Evolutionary conservation across 768 basidiomycete genomes (phyloP), one percentile per base, ranked within the genome.

Genomic region (Austroboletus festivus): DNA sequence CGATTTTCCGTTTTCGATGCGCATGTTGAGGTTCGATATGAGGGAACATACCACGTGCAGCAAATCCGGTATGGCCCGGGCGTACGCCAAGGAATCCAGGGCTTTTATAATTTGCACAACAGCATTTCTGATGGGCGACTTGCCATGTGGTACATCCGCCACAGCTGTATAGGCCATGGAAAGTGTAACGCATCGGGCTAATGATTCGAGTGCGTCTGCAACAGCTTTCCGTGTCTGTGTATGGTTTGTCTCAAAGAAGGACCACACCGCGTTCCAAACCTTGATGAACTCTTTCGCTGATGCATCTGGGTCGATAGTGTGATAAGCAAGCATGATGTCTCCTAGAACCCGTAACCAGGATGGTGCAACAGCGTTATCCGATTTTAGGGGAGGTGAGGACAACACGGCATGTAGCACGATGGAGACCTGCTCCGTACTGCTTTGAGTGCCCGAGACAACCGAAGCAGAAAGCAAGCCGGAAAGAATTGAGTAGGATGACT

Each of bases 401-500:
- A 93, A 68, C 39, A 93, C 72, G 41, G 83, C 82, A 42, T 75
- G 74, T 24, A 95, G 72, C 34, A 91, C 76, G 41, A 80, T 71
- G 37, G 72, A 69, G 37, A 88, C 72, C 54, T 84, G 81, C 47
- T 77, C 74, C 26, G 72, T 68, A 42, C 80, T 64, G 51, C 73
- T 72, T 51, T 70, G 72, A 3, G 74, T 73, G 6, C 73, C 75
- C 39, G 82, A 81, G 42, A 76, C 71, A 11, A 73, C 63, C 3
- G 80, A 75, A 16, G 74, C 65, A 20, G 78, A 64, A 52, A 97
- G 84, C 5, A 98, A 75, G 54, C 86, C 85, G 26, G 93, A 83
- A 54, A 99, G 77, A 41, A 94, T 78, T 33, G 87, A 83, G 64
- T 94, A 97, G 24, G 89, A 77, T 13, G 89, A 82, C 66, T 93